Conservation (phyloP, 352 stramenopile species). For the Globisporangium radiosum region DNA sequence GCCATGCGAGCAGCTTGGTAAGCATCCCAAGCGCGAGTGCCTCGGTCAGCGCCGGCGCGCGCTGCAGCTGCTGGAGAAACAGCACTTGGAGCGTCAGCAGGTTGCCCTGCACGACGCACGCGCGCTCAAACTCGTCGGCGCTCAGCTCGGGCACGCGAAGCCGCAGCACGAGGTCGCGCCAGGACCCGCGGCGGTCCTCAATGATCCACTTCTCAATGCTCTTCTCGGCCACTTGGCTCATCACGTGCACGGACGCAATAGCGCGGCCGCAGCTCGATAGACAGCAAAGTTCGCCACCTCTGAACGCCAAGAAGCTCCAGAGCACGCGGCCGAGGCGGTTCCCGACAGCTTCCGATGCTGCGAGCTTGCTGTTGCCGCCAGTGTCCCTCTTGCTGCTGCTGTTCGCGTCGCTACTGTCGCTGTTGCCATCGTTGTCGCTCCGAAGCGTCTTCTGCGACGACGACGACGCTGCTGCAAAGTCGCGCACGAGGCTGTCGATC, state of each 20-base stretch:
- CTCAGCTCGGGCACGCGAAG: slow-evolving; percentile 78
- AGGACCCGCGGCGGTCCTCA: slow-evolving; percentile 58
- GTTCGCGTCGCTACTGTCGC: not conserved
- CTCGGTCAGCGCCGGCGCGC: slow-evolving; percentile 57
- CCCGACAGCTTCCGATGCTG: slow-evolving; percentile 45
- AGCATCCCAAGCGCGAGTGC: slow-evolving; percentile 63
- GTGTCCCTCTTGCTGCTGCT: not conserved
- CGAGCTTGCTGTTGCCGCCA: slow-evolving; percentile 6
- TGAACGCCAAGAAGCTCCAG: slow-evolving; percentile 78
- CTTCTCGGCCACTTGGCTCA: slow-evolving; percentile 74
- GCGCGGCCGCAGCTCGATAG: slow-evolving; percentile 63
- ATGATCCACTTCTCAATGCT: slow-evolving; percentile 86
- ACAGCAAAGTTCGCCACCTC: slow-evolving; percentile 70
- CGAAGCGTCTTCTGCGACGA: slow-evolving; percentile 28
- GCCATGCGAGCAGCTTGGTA: slow-evolving; percentile 66
- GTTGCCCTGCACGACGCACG: slow-evolving; percentile 66
- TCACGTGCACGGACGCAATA: slow-evolving; percentile 74
- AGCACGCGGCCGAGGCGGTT: slow-evolving; percentile 54
- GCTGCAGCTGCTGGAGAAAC: slow-evolving; percentile 65
- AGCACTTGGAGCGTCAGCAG: slow-evolving; percentile 74
- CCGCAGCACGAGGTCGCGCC: slow-evolving; percentile 47
- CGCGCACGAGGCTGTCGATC: slow-evolving; percentile 68
- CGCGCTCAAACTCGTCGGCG: slow-evolving; percentile 67
- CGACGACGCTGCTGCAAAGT: slow-evolving; percentile 38
- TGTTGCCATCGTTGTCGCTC: slow-evolving; percentile 19